Evolutionary conservation across 495 filamentous ascomycete species (phyloP), one percentile per base, ranked within the genome.

Genomic region (Amniculicola lignicola): DNA sequence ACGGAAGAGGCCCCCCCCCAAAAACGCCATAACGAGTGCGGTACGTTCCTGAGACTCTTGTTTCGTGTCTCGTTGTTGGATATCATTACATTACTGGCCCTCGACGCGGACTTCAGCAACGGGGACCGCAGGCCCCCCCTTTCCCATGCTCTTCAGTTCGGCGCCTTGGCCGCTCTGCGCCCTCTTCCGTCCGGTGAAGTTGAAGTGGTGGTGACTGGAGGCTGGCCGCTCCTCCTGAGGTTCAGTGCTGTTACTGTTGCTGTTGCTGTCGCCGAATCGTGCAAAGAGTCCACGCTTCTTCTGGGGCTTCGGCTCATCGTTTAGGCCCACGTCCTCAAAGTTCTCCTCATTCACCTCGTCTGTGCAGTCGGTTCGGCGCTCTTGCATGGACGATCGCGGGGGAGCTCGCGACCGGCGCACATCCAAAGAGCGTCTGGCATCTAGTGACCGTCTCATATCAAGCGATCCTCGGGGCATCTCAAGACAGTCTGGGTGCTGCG

Each of bases 251-350:
- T 16, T 47, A 18, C 42, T 77, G 51, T 78, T 77, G 61, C 71
- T 77, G 51, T 78, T 78, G 63, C 72, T 68, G 39, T 93, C 86
- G 42, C 85, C 85, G 66, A 98, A 93, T 44, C 90, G 87, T 19
- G 87, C 76, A 60, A 97, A 96, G 57, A 97, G 81, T 25, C 89
- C 77, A 54, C 82, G 84, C 71, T 87, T 93, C 76, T 91, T 95
- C 24, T 33, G 31, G 0, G 76, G 74, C 51, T 78, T 75, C 49
- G 77, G 68, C 33, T 89, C 88, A 54, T 93, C 92, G 40, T 85
- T 82, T 15, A 98, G 74, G 0, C 88, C 89, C 3, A 98, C 88
- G 5, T 98, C 94, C 67, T 97, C 93, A 65, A 97, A 96, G 23
- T 72, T 69, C 60, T 90, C 87, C 54, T 93, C 56, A 18, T 10